Base-by-base conservation (phyloP, 2,329 filamentous ascomycete species). In the Epicoccum sorghinum region DNA sequence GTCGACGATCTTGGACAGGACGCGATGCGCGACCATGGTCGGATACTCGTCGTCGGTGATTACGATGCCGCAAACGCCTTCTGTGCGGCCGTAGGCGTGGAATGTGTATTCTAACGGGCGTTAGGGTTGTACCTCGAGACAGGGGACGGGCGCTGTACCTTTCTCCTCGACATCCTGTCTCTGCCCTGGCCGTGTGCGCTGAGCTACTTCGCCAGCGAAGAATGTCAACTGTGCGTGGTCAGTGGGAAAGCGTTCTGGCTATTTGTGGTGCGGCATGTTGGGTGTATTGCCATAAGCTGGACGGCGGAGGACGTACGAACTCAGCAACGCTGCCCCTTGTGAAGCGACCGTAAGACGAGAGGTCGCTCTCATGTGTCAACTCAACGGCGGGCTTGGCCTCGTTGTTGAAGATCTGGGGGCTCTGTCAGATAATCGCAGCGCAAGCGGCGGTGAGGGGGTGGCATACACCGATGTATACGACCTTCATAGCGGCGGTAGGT, bases 151-250 rank as follows among this genome's bases (percentile, higher is more conserved):
- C 7, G 12, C 8, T 45, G 6, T 36, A 66, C 87, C 86, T 80
- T 92, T 85, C 76, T 95, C 87, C 77, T 96, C 89, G 51, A 96
- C 87, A 72, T 92, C 90, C 76, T 96, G 90, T 73, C 91, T 83
- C 76, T 92, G 87, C 50, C 89, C 91, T n/a, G 88, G 85, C 56
- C 82, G 82, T 57, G 91, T 96, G 66, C 90, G 84, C 78, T 96
- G 90, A 58, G 93, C 93, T 43, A 97, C 89, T 14, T 89, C 93
- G 77, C 91, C 91, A 75, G 86, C 85, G 79, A 96, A 93, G 68
- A 96, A 81, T 52, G 86, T 89, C 87, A 96, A 90, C 88, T 81
- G 68, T 77, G 77, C 4, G 10, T 35, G 12, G 47, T 68, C 35
- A 67, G 59, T 44, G 46, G 40, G 12, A 5, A 13, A 12, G 35